Conservation (phyloP, 2,329 filamentous ascomycete genomes). For the Monosporascus ibericus region DNA sequence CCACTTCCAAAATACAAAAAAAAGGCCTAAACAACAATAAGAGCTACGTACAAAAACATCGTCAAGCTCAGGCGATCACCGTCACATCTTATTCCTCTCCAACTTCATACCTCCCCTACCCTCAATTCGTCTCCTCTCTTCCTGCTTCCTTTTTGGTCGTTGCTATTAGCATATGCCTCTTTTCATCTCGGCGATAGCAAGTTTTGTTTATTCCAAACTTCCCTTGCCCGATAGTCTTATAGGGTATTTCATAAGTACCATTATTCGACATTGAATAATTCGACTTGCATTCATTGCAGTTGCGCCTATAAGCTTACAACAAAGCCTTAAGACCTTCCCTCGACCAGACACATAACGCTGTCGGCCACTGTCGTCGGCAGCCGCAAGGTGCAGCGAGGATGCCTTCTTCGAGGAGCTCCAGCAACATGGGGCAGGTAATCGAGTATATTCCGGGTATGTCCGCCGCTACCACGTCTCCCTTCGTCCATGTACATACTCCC, state of each 20-base stretch:
- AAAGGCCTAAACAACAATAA: conserved; percentile 19
- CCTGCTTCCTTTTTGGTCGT: background rate
- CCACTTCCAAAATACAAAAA: conserved; percentile 24
- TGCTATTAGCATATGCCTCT: background rate
- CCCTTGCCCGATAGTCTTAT: background rate
- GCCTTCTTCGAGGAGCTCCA: conserved; percentile 41
- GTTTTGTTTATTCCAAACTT: conserved; percentile 9
- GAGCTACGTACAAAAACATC: conserved; percentile 23
- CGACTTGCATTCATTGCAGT: background rate
- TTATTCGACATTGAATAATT: background rate
- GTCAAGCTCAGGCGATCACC: conserved; percentile 6
- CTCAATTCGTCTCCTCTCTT: conserved; percentile 2
- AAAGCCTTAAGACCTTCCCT: background rate
- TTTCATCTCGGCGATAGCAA: background rate
- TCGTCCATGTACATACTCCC: conserved; percentile 1
- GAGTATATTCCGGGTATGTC: conserved; percentile 88
- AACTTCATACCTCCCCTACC: background rate
- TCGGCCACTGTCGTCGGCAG: background rate
- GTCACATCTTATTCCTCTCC: conserved; percentile 4
- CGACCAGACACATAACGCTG: background rate
- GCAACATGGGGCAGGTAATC: conserved; percentile 78
- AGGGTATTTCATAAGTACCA: background rate
- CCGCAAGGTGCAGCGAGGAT: conserved; percentile 34
- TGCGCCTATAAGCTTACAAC: background rate
- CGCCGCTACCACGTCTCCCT: background rate